phyloP scores from a whole-genome alignment of 768 basidiomycete species.

The Russula brevipes region DNA sequence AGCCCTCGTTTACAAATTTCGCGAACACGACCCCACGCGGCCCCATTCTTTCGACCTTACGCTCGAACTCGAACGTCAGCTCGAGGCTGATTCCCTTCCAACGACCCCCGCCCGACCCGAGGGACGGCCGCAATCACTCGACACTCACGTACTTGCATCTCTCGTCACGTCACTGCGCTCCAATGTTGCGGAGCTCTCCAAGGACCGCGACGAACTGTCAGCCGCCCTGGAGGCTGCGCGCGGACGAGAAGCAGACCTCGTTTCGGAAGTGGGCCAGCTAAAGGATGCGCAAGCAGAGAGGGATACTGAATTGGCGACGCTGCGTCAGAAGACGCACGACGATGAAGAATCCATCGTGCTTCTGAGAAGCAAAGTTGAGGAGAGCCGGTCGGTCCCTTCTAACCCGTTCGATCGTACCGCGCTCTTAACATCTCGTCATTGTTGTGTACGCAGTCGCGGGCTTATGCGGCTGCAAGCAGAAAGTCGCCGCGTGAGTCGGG shows the following conservation, averaged over 20 bases:
- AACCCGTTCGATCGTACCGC: background rate
- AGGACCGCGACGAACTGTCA: conserved; percentile 66
- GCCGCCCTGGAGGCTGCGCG: conserved; percentile 46
- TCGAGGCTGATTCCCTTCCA: conserved; percentile 58
- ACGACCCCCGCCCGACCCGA: conserved; percentile 35
- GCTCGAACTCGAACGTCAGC: conserved; percentile 73
- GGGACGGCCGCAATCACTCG: conserved; percentile 50
- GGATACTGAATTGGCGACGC: conserved; percentile 28
- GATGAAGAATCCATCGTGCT: conserved; percentile 73
- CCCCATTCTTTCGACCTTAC: conserved; percentile 58
- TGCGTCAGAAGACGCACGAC: conserved; percentile 42
- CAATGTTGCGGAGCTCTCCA: conserved; percentile 56
- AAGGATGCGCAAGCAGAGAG: conserved; percentile 51
- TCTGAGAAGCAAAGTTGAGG: conserved; percentile 79
- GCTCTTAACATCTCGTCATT: conserved; percentile 10
- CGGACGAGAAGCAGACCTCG: conserved; percentile 52
- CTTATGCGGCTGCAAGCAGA: conserved; percentile 84
- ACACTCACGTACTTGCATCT: conserved; percentile 70
- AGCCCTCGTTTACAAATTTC: conserved; percentile 16
- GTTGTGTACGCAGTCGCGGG: conserved; percentile 52
- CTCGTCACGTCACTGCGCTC: conserved; percentile 69
- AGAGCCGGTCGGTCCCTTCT: conserved; percentile 58
- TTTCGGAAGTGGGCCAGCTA: conserved; percentile 59
- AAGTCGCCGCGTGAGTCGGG: conserved; percentile 55
- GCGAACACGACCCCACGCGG: conserved; percentile 30